Evolutionary conservation across 2,329 filamentous ascomycete genomes (phyloP), one percentile per base, ranked within the genome.

Genomic region (Torrubiella hemipterigena): DNA sequence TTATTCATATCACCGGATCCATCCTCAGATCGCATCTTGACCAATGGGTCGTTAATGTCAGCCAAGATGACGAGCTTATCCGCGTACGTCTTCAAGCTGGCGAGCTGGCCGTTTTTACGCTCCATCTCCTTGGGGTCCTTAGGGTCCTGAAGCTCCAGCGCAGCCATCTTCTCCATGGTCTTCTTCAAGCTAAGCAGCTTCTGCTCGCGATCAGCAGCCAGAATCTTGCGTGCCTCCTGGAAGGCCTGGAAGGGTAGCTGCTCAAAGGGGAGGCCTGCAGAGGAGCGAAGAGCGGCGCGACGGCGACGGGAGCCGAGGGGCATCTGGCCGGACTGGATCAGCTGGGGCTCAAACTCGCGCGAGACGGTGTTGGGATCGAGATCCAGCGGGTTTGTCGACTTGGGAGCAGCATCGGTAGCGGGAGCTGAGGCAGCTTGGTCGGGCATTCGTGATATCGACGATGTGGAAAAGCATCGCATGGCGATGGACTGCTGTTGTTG

Each of bases 231-330:
- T 24, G 91, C 91, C 61, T 95, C 87, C 59, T 98, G 91, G 63
- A 96, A 98, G 58, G 84, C 91, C 67, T 96, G 89, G 61, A 93
- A 98, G 13, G 91, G 91, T 43, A 98, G 65, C 52, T 89, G 81
- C 63, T 94, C 85, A 51, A 98, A 95, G 17, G 87, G 85, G 30
- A 94, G 62, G 46, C 79, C 70, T 39, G 68, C 59, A 22, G 62
- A 70, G 45, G 62, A 72, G 47, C 68, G 74, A 38, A 87, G 55
- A 17, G 81, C 81, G 17, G 76, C 73, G 51, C 89, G 79, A 40
- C 87, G 79, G 65, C 87, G 75, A 45, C 87, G 77, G 27, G 86
- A 93, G 30, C 87, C 87, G 46, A 94, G 65, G 31, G 84, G 85
- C 38, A 73, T 67, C 27, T 75, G 67, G 33, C 82, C 79, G 41